Conservation (phyloP, 2,329 filamentous ascomycete genomes). For the Xylariaceae sp. region DNA sequence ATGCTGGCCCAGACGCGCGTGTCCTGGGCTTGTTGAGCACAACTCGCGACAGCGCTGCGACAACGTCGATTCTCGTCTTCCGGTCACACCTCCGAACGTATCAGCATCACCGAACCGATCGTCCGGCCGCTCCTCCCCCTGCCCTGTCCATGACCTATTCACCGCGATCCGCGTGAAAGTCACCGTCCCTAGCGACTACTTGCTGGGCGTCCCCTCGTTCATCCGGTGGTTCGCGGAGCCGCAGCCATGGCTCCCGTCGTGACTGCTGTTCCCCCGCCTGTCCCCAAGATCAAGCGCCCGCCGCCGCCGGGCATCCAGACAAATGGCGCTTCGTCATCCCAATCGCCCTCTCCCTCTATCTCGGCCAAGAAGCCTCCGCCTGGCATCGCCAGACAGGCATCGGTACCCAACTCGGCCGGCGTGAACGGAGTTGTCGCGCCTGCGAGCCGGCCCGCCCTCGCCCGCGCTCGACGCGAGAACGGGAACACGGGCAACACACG, state of each 20-base stretch:
- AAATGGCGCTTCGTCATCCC: constrained; percentile 51
- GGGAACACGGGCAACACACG: constrained; percentile 36
- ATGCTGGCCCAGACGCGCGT: too few relatives aligned
- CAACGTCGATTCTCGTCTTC: too few relatives aligned
- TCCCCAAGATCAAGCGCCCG: constrained; percentile 61
- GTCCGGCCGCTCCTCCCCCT: too few relatives aligned
- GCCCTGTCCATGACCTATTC: too few relatives aligned
- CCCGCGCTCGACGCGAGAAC: constrained; percentile 51
- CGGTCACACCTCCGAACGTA: too few relatives aligned
- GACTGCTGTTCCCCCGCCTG: constrained; percentile 28
- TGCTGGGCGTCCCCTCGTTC: constrained; percentile 4
- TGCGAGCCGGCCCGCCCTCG: constrained; percentile 41
- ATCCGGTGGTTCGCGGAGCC: constrained; percentile 4
- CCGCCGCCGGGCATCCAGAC: constrained; percentile 58
- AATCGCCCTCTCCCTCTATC: constrained; percentile 51
- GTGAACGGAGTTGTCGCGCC: constrained; percentile 36
- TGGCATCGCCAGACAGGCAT: constrained; percentile 36
- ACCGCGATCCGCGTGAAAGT: constrained; percentile 5
- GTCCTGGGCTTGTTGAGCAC: too few relatives aligned
- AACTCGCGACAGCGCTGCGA: too few relatives aligned
- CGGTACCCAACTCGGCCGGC: constrained; percentile 32
- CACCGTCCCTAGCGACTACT: background rate
- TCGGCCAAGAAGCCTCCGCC: constrained; percentile 47
- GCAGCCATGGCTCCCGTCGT: constrained; percentile 48
- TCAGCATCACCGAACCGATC: too few relatives aligned